Evolutionary conservation across 139 green algal genomes (phyloP).

Genomic region (Tetraselmis chui): DNA sequence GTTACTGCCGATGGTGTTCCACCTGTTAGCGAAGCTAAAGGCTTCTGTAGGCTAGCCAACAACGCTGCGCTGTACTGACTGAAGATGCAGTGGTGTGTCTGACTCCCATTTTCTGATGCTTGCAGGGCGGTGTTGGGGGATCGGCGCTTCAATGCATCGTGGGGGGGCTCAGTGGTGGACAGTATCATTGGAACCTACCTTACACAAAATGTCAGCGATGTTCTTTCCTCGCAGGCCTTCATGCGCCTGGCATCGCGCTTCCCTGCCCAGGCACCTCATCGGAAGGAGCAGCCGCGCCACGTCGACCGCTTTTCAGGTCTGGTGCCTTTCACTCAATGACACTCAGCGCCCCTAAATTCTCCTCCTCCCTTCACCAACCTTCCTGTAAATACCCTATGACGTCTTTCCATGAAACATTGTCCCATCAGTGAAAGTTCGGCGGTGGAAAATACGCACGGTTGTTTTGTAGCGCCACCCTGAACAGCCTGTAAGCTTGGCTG

Average conservation of each 20-base stretch:
- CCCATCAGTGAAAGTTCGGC: too few relatives aligned
- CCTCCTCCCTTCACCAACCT: too few relatives aligned
- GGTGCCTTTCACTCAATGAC: neutral
- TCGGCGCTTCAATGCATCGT: conserved; percentile 27
- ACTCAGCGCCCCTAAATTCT: too few relatives aligned
- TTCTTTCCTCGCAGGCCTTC: conserved; percentile 68
- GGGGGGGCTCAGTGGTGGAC: conserved; percentile 72
- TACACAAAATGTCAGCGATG: conserved; percentile 77
- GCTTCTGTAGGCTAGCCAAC: neutral
- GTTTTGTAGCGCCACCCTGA: too few relatives aligned
- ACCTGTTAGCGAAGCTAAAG: neutral
- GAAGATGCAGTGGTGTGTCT: neutral
- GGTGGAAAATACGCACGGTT: too few relatives aligned
- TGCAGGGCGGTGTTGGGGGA: conserved; percentile 40
- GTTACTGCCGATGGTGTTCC: too few relatives aligned
- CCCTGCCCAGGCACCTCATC: conserved; percentile 16
- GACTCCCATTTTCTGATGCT: too few relatives aligned
- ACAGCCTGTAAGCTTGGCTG: too few relatives aligned
- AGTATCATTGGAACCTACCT: conserved; percentile 73
- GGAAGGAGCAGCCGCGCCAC: too few relatives aligned
- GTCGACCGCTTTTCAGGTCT: neutral
- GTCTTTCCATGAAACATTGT: too few relatives aligned
- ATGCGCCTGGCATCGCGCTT: conserved; percentile 64
- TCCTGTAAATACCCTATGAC: too few relatives aligned
- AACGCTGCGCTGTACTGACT: neutral